Conservation (phyloP, 495 filamentous ascomycete genomes). For the Penicillium cinerascens region DNA sequence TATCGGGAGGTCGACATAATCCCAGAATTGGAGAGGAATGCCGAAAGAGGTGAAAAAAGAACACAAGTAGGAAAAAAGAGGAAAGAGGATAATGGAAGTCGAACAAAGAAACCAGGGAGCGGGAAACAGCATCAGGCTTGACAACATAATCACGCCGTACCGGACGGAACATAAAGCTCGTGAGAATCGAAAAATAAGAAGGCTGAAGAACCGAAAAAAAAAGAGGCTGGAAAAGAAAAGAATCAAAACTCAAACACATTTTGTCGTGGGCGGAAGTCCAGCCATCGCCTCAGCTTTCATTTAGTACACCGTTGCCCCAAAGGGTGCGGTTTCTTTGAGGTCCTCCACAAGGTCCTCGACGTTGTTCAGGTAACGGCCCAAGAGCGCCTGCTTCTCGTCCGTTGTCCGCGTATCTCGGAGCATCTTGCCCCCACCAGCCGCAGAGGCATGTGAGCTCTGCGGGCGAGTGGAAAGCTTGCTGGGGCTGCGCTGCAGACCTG, state of each 20-base stretch:
- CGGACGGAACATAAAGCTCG: conserved; percentile 23
- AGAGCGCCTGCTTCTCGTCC: conserved; percentile 80
- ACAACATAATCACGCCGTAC: conserved; percentile 25
- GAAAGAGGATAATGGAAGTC: conserved; percentile 9
- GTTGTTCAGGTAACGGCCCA: conserved; percentile 79
- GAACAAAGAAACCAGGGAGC: conserved; percentile 7
- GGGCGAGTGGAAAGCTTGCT: conserved; percentile 57
- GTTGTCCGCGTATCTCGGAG: conserved; percentile 61
- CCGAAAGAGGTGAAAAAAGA: conserved; percentile 7
- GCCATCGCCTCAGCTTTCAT: conserved; percentile 14
- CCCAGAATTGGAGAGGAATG: conserved; percentile 17
- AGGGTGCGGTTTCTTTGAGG: conserved; percentile 68
- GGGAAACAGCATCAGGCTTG: conserved; percentile 16
- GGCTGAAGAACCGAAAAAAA: conserved; percentile 17
- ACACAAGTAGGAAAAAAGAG: conserved; percentile 4
- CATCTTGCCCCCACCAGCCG: conserved; percentile 24
- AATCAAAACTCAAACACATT: conserved; percentile 14
- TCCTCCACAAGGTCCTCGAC: conserved; percentile 92
- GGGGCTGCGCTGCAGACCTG: conserved; percentile 63
- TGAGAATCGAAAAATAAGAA: not conserved
- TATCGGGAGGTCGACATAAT: conserved; percentile 13
- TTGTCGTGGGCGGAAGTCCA: conserved; percentile 13
- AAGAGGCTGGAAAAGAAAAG: conserved; percentile 15
- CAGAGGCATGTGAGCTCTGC: conserved; percentile 38
- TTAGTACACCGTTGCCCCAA: conserved; percentile 45